Conservation (phyloP, 2,329 filamentous ascomycete genomes). For the Venturia nashicola region DNA sequence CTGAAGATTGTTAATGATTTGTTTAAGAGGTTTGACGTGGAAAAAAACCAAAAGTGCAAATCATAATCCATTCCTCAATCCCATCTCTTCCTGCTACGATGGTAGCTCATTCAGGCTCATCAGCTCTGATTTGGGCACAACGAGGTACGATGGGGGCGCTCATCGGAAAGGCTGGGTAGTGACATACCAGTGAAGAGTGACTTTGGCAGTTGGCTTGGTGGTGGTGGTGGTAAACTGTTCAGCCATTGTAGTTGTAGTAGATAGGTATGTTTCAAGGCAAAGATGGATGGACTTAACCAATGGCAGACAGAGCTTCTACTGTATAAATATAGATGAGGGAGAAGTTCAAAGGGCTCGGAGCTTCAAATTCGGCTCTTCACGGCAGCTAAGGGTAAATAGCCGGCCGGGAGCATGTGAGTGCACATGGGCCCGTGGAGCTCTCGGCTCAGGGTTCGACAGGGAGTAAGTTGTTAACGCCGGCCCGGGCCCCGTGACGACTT, state of each 20-base stretch:
- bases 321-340: not conserved
- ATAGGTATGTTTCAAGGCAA: not conserved
- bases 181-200: slow-evolving; percentile 52
- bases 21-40: not conserved
- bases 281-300: not conserved
- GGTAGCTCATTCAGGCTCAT: too few relatives aligned
- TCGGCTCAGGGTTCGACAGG: not conserved
- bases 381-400: not conserved
- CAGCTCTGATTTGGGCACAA: too few relatives aligned
- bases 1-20: not conserved
- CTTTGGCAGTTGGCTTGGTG: slow-evolving; percentile 31
- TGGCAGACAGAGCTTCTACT: not conserved
- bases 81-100: too few relatives aligned
- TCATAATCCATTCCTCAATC: too few relatives aligned
- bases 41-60: too few relatives aligned
- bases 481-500: too few relatives aligned
- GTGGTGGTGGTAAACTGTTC: not conserved
- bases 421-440: not conserved
- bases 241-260: not conserved
- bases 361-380: not conserved
- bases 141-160: too few relatives aligned
- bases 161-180: not conserved
- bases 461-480: too few relatives aligned
- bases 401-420: not conserved
- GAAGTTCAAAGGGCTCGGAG: not conserved